Conservation (phyloP, 495 filamentous ascomycete genomes). For the Neurospora sp. region DNA sequence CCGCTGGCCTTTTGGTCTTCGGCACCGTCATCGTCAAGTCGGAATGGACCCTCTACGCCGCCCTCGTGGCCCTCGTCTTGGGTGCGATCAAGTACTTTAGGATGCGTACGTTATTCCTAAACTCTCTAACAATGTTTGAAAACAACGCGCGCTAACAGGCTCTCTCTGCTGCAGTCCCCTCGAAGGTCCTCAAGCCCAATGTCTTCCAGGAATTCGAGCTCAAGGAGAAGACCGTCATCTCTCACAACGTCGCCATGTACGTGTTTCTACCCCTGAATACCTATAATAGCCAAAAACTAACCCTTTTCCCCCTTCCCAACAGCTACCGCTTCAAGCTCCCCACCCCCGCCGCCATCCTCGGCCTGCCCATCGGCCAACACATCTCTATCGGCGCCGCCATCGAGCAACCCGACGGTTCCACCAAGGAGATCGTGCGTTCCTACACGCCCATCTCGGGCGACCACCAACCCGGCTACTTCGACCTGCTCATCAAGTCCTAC, state of each 20-base stretch:
- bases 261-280: constrained; percentile 7
- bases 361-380: constrained; percentile 95
- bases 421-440: constrained; percentile 85
- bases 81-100: constrained; percentile 54
- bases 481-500: constrained; percentile 95
- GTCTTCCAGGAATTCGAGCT: constrained; percentile 83
- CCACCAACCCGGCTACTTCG: constrained; percentile 86
- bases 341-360: constrained; percentile 66
- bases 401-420: constrained; percentile 48
- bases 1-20: constrained; percentile 68
- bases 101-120: constrained; percentile 33
- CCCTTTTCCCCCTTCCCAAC: constrained; percentile 5
- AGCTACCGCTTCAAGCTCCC: constrained; percentile 89
- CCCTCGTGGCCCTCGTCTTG: constrained; percentile 49
- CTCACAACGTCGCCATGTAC: constrained; percentile 93
- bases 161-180: constrained; percentile 41
- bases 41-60: constrained; percentile 67
- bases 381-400: constrained; percentile 85
- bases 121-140: not conserved
- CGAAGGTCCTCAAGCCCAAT: constrained; percentile 77
- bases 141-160: constrained; percentile 16
- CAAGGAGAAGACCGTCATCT: constrained; percentile 82
- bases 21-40: constrained; percentile 66
- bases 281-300: not conserved
- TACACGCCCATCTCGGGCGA: constrained; percentile 96